A percentile compares a stretch with the other conserved stretches of the same genome.
Evolutionary conservation across 164 flowering plant genomes (phyloP).

Genomic region (Umbellularia californica): DNA sequence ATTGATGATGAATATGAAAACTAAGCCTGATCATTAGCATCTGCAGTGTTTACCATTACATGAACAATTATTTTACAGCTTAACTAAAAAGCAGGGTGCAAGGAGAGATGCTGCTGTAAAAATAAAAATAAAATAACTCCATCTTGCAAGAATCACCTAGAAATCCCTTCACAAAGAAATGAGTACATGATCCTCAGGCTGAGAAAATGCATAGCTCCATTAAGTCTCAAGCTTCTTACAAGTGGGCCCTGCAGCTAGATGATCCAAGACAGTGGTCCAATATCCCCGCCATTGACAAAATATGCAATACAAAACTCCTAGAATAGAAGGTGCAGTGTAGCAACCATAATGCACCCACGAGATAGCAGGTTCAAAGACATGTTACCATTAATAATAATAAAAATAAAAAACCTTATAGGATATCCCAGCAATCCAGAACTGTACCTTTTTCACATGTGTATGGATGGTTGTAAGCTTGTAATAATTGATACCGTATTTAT

Average conservation of each 20-base stretch:
- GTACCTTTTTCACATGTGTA: neutral
- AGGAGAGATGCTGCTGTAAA: neutral
- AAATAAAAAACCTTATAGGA: too few relatives aligned
- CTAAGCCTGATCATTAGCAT: constrained; percentile 73
- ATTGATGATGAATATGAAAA: constrained; percentile 26
- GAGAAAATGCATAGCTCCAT: neutral
- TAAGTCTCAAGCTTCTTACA: neutral
- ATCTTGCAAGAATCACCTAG: neutral
- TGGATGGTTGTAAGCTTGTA: too few relatives aligned
- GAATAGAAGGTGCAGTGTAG: neutral
- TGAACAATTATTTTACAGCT: neutral
- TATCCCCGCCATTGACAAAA: neutral
- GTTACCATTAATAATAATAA: too few relatives aligned
- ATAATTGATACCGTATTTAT: too few relatives aligned
- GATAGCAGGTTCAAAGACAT: too few relatives aligned
- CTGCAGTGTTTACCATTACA: constrained; percentile 30
- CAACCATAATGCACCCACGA: too few relatives aligned
- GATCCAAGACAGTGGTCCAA: neutral
- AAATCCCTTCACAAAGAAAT: neutral
- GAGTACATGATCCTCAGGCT: neutral
- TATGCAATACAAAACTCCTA: neutral
- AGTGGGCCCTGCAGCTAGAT: neutral
- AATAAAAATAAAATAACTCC: neutral
- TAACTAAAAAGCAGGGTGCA: neutral
- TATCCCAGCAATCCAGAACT: neutral